Conservation (phyloP, 192 early-diverging fungal species). For the Coemansia sp. region DNA sequence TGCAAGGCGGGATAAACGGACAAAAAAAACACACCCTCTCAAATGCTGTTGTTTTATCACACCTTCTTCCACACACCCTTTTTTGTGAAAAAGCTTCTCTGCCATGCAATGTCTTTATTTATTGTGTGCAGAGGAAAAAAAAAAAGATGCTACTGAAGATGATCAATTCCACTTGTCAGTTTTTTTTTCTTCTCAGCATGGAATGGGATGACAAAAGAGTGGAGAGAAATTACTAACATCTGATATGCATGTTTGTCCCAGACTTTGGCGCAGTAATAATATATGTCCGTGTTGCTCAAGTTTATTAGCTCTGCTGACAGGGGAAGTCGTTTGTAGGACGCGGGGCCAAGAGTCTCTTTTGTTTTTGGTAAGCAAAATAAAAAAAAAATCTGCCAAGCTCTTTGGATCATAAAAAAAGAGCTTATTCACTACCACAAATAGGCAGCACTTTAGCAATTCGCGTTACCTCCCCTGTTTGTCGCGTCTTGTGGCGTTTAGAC, state of each 20-base stretch:
- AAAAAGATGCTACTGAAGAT: not conserved
- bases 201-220: not conserved
- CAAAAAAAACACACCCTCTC: not conserved
- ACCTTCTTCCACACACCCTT: not conserved
- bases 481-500: not conserved
- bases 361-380: not conserved
- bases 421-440: not conserved
- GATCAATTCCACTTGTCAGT: not conserved
- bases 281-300: not conserved
- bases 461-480: not conserved
- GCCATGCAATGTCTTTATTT: not conserved
- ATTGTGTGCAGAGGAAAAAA: not conserved
- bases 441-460: not conserved
- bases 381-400: not conserved
- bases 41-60: constrained; percentile 3
- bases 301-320: not conserved
- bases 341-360: not conserved
- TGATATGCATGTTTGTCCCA: not conserved
- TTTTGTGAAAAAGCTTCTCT: not conserved
- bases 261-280: not conserved
- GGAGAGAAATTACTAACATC: not conserved
- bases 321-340: too few species aligned
- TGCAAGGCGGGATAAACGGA: not conserved
- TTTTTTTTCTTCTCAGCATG: not conserved
- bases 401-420: not conserved